These are phyloP conservation scores for Thraustotheca clavata DNA, from an alignment of 352 stramenopile genomes.

Conservation along the genomic window DNA sequence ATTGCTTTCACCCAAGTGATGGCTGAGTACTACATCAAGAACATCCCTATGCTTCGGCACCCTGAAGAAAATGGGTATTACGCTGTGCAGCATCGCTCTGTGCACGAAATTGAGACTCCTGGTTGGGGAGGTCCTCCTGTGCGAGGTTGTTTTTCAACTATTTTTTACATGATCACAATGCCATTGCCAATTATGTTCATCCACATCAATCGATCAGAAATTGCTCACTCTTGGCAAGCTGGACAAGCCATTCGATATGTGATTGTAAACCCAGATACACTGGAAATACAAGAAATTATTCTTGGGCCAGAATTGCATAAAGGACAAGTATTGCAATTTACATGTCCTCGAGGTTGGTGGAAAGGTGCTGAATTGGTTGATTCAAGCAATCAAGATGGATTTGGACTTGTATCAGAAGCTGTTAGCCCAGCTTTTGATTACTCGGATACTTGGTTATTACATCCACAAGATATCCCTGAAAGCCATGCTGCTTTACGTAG, in stretches of 20 bases:
- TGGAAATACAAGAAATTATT: neutral
- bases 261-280: conserved; percentile 2
- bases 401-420: conserved; percentile 13
- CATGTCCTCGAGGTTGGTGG: conserved; percentile 17
- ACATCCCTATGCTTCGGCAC: conserved; percentile 13
- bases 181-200: conserved; percentile 13
- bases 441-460: conserved; percentile 7
- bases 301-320: conserved; percentile 6
- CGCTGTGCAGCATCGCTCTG: conserved; percentile 3
- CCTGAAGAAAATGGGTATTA: conserved; percentile 17
- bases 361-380: conserved; percentile 2
- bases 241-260: conserved; percentile 7
- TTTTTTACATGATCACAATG: conserved; percentile 10
- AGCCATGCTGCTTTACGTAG: neutral
- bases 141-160: conserved; percentile 4
- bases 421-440: conserved; percentile 18
- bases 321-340: conserved; percentile 19
- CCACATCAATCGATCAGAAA: conserved; percentile 14
- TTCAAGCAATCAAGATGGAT: neutral
- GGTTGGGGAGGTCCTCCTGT: conserved; percentile 1
- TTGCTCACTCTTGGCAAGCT: conserved; percentile 18
- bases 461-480: neutral
- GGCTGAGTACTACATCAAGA: conserved; percentile 20
- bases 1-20: too few relatives aligned
- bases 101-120: conserved; percentile 6